Percentiles rank a stretch among this genome's conserved stretches.
phyloP scores from a whole-genome alignment of 257 asterid species.

The Ballota nigra region DNA sequence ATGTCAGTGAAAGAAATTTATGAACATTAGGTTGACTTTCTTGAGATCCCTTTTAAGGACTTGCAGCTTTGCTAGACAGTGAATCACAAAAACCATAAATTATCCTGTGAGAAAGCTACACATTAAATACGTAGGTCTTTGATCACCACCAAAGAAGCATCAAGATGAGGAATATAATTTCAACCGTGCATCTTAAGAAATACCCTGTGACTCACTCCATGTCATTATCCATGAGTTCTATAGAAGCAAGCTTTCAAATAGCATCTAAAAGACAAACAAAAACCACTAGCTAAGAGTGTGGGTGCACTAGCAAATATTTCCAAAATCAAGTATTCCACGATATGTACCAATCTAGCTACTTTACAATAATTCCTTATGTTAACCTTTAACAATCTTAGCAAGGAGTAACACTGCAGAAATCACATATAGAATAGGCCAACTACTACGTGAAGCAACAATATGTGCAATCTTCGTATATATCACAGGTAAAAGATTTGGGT shows the following conservation, averaged over 20 bases:
- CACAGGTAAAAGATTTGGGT: not conserved
- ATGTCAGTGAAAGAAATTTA: not conserved
- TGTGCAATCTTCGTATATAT: not conserved
- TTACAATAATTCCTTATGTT: not conserved
- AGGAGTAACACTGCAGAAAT: slow-evolving; percentile 4
- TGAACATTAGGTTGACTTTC: slow-evolving; percentile 12
- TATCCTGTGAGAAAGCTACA: slow-evolving; percentile 1
- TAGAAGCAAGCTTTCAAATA: slow-evolving; percentile 6
- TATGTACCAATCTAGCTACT: not conserved
- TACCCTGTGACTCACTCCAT: slow-evolving; percentile 8
- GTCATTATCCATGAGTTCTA: not conserved
- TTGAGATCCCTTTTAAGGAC: slow-evolving; percentile 8
- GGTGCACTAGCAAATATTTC: not conserved
- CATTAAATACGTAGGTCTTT: slow-evolving; percentile 5
- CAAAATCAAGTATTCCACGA: not conserved
- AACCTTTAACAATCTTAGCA: not conserved
- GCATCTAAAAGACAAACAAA: not conserved
- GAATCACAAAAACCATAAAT: not conserved
- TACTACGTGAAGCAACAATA: slow-evolving; percentile 15
- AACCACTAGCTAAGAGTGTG: not conserved
- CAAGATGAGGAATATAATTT: not conserved
- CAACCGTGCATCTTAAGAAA: not conserved
- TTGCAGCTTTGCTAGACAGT: slow-evolving; percentile 1
- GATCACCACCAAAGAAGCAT: slow-evolving; percentile 17
- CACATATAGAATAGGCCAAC: slow-evolving; percentile 7